Percentiles rank a stretch among this genome's conserved stretches.
phyloP scores from a whole-genome alignment of 345 rosid genomes.

The Bruguiera sexangula region DNA sequence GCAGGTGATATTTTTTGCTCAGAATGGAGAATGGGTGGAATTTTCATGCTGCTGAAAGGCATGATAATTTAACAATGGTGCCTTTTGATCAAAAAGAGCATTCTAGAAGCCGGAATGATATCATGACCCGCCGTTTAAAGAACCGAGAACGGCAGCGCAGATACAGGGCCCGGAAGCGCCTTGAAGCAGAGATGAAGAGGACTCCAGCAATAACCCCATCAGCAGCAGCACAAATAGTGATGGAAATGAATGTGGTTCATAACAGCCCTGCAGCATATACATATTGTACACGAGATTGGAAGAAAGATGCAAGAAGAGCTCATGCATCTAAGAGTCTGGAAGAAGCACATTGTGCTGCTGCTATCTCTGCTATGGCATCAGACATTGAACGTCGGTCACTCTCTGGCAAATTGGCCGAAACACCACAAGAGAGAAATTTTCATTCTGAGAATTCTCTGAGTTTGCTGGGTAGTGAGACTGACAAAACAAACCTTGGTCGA shows the following conservation, averaged over 20 bases:
- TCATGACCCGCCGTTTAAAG: conserved; percentile 58
- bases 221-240: conserved; percentile 17
- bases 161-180: conserved; percentile 65
- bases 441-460: conserved; percentile 19
- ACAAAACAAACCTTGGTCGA: conserved; percentile 26
- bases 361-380: conserved; percentile 10
- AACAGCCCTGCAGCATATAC: conserved; percentile 29
- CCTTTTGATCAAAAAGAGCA: conserved; percentile 25
- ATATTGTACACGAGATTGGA: conserved; percentile 62
- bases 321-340: conserved; percentile 27
- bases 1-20: background rate
- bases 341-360: conserved; percentile 20
- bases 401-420: conserved; percentile 11
- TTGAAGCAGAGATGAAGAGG: conserved; percentile 45
- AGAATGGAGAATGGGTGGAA: conserved; percentile 39
- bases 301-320: conserved; percentile 68
- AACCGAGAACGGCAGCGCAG: conserved; percentile 78
- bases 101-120: conserved; percentile 28
- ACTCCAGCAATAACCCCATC: conserved; percentile 19
- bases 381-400: conserved; percentile 18
- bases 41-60: conserved; percentile 26
- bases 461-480: conserved; percentile 19
- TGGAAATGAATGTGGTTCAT: conserved; percentile 28
- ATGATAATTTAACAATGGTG: conserved; percentile 23
- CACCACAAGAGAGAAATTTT: conserved; percentile 19